Evolutionary conservation across 106 monocot species (phyloP), one percentile per base, ranked within the genome.

Genomic region (Vanilla planifolia): DNA sequence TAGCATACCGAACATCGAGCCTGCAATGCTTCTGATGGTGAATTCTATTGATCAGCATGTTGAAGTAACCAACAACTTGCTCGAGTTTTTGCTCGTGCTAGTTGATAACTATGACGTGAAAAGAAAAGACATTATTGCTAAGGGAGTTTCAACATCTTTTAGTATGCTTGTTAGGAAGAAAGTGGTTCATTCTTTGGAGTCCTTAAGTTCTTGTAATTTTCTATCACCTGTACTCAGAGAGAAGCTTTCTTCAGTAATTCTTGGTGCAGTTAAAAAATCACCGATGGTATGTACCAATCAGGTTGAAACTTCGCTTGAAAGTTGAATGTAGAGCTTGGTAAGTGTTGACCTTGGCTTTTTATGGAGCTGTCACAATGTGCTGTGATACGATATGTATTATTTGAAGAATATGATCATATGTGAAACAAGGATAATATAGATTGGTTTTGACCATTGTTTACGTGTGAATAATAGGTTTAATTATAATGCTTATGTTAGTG

Each of bases 11-110:
- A 84, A 90, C 36, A 74, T 96, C 33, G 91, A 98, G 61, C 96
- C 87, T 61, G 96, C 84, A 21, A 85, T 92, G 48, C 71, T 85
- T 52, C 48, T 98, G 74, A 91, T 92, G 65, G 70, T 91, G 71
- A 67, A 87, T 64, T 92, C 91, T 5, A 24, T 88, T n/a, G 73
- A 80, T 0, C 58, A 85, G 47, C 92, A 91, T 77, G 64, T 71
- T n/a, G 81, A 84, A 6, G 67, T 98, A 33, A 82, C 91, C 7
- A 70, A 71, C 42, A 70, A 39, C 10, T 65, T 98, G 66, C 47
- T 91, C 57, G 96, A 98, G 64, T 85, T 98, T 52, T 72, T 98
- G 79, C 79, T 91, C 51, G 66, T 96, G 6, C 60, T 96, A 67
- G 76, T 88, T 20, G 86, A 86, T 43, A 81, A 91, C 39, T 98